Conservation (phyloP, 208 protist genomes). For the Trypanosoma congolense region DNA sequence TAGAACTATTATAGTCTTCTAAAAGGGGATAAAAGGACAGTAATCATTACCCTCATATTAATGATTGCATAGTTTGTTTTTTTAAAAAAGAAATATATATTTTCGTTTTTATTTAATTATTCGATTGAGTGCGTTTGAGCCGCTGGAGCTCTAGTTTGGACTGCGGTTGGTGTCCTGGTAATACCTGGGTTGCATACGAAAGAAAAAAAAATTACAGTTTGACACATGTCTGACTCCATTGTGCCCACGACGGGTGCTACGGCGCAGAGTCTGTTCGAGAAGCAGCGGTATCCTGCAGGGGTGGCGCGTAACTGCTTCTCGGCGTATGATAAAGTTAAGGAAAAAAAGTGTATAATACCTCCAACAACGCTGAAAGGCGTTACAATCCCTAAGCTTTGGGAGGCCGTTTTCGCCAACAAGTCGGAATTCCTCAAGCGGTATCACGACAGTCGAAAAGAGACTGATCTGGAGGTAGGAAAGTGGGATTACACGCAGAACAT, state of each 20-base stretch:
- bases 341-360: slow-evolving; percentile 68
- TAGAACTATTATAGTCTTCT: too few species aligned
- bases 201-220: not conserved
- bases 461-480: slow-evolving; percentile 44
- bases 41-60: too few species aligned
- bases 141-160: too few species aligned
- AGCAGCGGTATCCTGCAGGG: slow-evolving; percentile 54
- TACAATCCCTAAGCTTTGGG: slow-evolving; percentile 72
- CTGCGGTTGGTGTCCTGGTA: too few species aligned
- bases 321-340: slow-evolving; percentile 30
- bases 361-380: slow-evolving; percentile 56
- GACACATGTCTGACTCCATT: slow-evolving; percentile 35
- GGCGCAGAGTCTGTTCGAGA: slow-evolving; percentile 47
- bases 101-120: too few species aligned
- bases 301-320: slow-evolving; percentile 77
- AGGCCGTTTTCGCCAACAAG: slow-evolving; percentile 55
- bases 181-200: not conserved
- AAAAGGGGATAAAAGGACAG: too few species aligned
- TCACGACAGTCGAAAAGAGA: slow-evolving; percentile 65
- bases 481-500: slow-evolving; percentile 72
- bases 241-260: slow-evolving; percentile 36
- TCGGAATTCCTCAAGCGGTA: slow-evolving; percentile 67
- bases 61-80: too few species aligned
- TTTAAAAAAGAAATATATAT: too few species aligned
- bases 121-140: too few species aligned